Percentiles rank a stretch among this genome's conserved stretches.
These are phyloP conservation scores for Groenewaldozyma sp. DNA, from an alignment of 1,139 yeast species.

Conservation along the genomic window DNA sequence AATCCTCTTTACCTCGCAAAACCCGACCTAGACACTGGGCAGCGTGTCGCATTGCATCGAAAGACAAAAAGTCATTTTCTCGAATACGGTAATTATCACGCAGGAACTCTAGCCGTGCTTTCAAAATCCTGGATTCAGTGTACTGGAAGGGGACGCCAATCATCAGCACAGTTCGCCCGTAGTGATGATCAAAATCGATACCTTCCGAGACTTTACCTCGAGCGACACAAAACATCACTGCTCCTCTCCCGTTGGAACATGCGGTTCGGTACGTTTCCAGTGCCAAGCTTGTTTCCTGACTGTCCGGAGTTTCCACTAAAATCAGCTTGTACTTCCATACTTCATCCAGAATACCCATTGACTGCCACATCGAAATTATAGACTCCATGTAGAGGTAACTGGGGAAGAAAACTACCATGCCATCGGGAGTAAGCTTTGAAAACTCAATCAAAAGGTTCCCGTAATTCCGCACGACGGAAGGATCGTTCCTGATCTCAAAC, in stretches of 20 bases:
- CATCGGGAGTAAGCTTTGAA: conserved; percentile 94
- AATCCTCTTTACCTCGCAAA: conserved; percentile 93
- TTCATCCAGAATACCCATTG: conserved; percentile 94
- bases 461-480: conserved; percentile 92
- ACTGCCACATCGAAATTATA: conserved; percentile 96
- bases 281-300: conserved; percentile 94
- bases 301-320: conserved; percentile 98
- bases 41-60: conserved; percentile 99
- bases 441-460: conserved; percentile 89
- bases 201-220: conserved; percentile 99
- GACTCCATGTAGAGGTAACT: conserved; percentile 96
- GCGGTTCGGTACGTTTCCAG: conserved; percentile 93
- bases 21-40: conserved; percentile 98
- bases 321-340: conserved; percentile 96
- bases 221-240: conserved; percentile 90
- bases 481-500: conserved; percentile 94
- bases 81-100: conserved; percentile 87
- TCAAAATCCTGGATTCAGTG: conserved; percentile 90
- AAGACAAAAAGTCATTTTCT: conserved; percentile 88
- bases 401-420: conserved; percentile 95
- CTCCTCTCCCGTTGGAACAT: conserved; percentile 96
- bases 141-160: conserved; percentile 99
- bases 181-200: conserved; percentile 97
- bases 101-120: conserved; percentile 87
- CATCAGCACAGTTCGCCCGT: conserved; percentile 95